phyloP scores from a whole-genome alignment of 176 grass and related monocot species.

The bread wheat (Triticum aestivum) region IWGSC_CS_RefSeq_v2.1 NC_057806.1:37985129-37985628 shows the following conservation, averaged over 20 bases:
- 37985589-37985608: slow-evolving; percentile 30
- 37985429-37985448: slow-evolving; percentile 36
- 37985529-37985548: slow-evolving; percentile 40
- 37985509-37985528: slow-evolving; percentile 39
- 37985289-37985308: not conserved
- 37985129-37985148: not conserved
- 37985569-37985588: slow-evolving; percentile 36
- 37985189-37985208: not conserved
- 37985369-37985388: slow-evolving; percentile 56
- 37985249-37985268: not conserved
- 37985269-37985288: slow-evolving; percentile 35
- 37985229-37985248: not conserved
- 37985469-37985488: not conserved
- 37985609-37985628: not conserved
- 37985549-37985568: not conserved
- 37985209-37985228: not conserved
- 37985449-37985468: not conserved
- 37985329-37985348: slow-evolving; percentile 52
- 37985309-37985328: slow-evolving; percentile 31
- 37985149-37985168: not conserved
- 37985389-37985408: slow-evolving; percentile 39
- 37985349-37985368: slow-evolving; percentile 38
- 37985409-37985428: slow-evolving; percentile 27
- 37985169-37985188: not conserved
- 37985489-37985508: slow-evolving; percentile 23